Evolutionary conservation across 2,329 filamentous ascomycete genomes (phyloP).

Genomic region (Xylariaceae sp.): DNA sequence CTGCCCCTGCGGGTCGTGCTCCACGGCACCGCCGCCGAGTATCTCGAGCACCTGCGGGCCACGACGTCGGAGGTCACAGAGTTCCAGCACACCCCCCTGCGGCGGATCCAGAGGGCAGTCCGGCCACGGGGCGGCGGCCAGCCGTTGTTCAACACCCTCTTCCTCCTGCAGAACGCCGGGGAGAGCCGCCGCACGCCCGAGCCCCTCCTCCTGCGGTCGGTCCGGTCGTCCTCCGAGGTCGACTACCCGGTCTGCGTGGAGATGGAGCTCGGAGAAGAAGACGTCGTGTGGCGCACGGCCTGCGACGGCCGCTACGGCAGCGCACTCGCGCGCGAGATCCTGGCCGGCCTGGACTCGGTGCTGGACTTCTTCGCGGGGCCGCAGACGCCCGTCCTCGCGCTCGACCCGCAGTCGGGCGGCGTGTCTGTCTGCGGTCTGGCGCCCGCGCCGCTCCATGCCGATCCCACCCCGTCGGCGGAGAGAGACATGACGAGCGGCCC

Average conservation of each 20-base stretch:
- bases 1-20: constrained; percentile 66
- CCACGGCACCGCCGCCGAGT: constrained; percentile 56
- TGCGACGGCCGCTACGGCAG: constrained; percentile 53
- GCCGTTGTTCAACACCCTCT: constrained; percentile 47
- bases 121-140: constrained; percentile 15
- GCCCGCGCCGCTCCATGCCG: constrained; percentile 26
- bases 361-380: constrained; percentile 47
- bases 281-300: constrained; percentile 64
- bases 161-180: constrained; percentile 41
- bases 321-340: constrained; percentile 38
- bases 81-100: constrained; percentile 70
- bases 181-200: background rate
- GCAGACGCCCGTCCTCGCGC: constrained; percentile 44
- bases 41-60: constrained; percentile 68
- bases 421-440: constrained; percentile 62
- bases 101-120: constrained; percentile 54
- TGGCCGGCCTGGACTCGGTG: constrained; percentile 52
- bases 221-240: constrained; percentile 57
- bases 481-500: too few species aligned
- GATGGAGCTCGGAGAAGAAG: constrained; percentile 54
- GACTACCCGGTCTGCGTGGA: constrained; percentile 81
- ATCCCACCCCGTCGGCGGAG: background rate
- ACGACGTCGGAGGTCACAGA: constrained; percentile 58
- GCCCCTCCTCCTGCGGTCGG: constrained; percentile 49
- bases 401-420: constrained; percentile 31